A percentile compares a stretch with the other conserved stretches of the same genome.
phyloP scores from a whole-genome alignment of 1,284 basidiomycete genomes.

The Ustilago cynodontis region DNA sequence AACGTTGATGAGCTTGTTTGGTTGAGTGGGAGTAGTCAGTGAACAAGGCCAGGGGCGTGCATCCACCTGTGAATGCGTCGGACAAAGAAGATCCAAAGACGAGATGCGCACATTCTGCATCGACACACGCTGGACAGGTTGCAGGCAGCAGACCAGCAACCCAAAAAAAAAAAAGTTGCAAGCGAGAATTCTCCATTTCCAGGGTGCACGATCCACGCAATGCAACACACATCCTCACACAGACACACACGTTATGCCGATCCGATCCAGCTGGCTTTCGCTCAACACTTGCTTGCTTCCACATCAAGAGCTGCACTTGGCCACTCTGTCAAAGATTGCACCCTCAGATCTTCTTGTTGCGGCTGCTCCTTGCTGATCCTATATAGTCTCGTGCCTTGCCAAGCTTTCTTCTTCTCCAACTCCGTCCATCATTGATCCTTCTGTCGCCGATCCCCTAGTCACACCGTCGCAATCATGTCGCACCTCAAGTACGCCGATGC shows the following conservation, averaged over 20 bases:
- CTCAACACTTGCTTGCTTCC: neutral
- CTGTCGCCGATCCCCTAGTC: neutral
- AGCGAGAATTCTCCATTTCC: constrained; percentile 11
- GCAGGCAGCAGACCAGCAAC: neutral
- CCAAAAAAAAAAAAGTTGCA: neutral
- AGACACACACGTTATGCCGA: neutral
- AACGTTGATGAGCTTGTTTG: neutral
- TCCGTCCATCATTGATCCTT: constrained; percentile 7
- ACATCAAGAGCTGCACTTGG: neutral
- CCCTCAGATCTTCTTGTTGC: constrained; percentile 3
- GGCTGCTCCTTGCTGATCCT: neutral
- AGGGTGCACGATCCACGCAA: constrained; percentile 21
- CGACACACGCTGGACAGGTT: neutral
- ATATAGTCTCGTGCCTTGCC: constrained; percentile 6
- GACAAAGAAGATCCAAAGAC: neutral
- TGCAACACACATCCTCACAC: neutral
- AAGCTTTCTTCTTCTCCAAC: constrained; percentile 5
- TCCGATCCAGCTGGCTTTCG: constrained; percentile 4
- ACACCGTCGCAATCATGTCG: constrained; percentile 36
- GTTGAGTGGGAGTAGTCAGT: constrained; percentile 1
- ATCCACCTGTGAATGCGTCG: constrained; percentile 1
- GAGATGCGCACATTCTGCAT: constrained; percentile 22
- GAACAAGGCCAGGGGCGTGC: too few species aligned
- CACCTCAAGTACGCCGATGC: constrained; percentile 66
- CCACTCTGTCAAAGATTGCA: neutral